Conservation (phyloP, 2,329 filamentous ascomycete species). For the Paraphaeosphaeria sporulosa region DNA sequence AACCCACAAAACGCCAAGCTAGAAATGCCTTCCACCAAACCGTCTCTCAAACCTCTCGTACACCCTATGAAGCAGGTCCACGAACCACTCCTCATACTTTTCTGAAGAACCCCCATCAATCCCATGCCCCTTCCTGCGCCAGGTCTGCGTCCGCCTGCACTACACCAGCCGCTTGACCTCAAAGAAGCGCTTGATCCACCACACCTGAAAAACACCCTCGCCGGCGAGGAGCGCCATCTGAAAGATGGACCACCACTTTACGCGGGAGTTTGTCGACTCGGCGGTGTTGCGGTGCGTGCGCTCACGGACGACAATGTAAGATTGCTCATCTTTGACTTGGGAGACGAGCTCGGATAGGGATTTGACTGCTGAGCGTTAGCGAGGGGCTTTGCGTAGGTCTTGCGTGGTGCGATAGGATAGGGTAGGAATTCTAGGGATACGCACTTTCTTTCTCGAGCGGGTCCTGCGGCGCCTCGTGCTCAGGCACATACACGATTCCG, state of each 20-base stretch:
- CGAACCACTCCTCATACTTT: too few species aligned
- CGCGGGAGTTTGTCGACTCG: constrained; percentile 94
- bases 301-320: constrained; percentile 94
- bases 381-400: neutral
- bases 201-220: constrained; percentile 97
- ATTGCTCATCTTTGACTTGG: constrained; percentile 97
- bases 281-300: constrained; percentile 97
- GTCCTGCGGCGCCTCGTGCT: constrained; percentile 82
- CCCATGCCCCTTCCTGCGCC: neutral
- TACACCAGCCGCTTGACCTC: constrained; percentile 62
- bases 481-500: constrained; percentile 95
- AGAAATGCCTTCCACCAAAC: constrained; percentile 9
- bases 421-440: constrained; percentile 26
- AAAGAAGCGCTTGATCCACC: constrained; percentile 99
- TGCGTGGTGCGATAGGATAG: neutral
- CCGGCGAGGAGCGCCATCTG: constrained; percentile 87
- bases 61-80: too few species aligned
- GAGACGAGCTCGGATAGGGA: constrained; percentile 83
- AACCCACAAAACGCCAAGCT: constrained; percentile 3
- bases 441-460: constrained; percentile 89
- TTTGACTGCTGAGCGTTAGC: constrained; percentile 66
- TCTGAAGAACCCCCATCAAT: too few species aligned
- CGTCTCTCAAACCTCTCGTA: neutral
- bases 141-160: neutral
- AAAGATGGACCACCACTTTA: constrained; percentile 99